Conservation (phyloP, 1,284 basidiomycete species). For the Austropuccinia psidii region DNA sequence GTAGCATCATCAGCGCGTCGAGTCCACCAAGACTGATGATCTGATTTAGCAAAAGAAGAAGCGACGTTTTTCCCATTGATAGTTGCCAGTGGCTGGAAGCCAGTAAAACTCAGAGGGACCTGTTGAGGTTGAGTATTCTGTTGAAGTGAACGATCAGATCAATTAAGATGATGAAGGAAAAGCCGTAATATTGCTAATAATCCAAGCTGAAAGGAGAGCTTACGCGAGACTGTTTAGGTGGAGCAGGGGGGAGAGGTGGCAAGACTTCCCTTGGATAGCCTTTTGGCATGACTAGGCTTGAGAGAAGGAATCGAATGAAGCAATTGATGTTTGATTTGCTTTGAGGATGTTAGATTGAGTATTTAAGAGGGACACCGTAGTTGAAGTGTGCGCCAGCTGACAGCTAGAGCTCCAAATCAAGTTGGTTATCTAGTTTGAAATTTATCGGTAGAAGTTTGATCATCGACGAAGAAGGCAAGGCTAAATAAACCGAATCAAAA, state of each 20-base stretch:
- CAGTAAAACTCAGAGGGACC: slow-evolving; percentile 19
- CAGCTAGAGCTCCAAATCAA: no score
- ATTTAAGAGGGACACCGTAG: no score
- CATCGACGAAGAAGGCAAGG: no score
- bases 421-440: no score
- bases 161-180: neutral
- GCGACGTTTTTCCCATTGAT: slow-evolving; percentile 38
- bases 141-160: neutral
- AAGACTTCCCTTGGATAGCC: neutral
- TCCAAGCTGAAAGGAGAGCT: neutral
- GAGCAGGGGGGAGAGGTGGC: neutral
- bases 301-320: no score
- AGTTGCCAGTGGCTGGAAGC: slow-evolving; percentile 31
- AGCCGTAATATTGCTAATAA: neutral
- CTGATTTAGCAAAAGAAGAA: slow-evolving; percentile 36
- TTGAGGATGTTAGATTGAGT: no score
- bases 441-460: no score
- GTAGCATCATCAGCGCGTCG: slow-evolving; percentile 26
- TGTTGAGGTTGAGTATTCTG: slow-evolving; percentile 1
- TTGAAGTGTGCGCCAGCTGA: no score
- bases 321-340: no score
- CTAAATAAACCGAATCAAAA: no score
- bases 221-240: neutral
- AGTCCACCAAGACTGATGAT: slow-evolving; percentile 38
- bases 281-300: no score